Evolutionary conservation across 139 green algal species (phyloP).

Genomic region (Tetratostichococcus sp.): DNA sequence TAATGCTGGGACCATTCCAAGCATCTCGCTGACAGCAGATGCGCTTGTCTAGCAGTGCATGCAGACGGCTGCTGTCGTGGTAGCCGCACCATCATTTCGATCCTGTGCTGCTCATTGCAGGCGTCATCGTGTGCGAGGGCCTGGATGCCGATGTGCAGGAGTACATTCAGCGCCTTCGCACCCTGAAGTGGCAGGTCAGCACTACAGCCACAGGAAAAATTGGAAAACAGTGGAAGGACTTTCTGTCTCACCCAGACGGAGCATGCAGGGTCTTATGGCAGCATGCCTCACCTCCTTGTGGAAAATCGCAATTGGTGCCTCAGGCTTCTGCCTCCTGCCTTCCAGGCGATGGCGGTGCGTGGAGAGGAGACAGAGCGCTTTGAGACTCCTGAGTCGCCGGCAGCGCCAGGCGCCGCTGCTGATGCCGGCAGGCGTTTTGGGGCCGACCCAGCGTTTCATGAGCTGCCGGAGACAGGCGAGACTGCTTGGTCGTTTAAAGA

Average conservation of each 20-base stretch:
- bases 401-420: background rate
- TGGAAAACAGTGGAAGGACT: background rate
- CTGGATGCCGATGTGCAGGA: slow-evolving; percentile 12
- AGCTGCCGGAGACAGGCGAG: slow-evolving; percentile 45
- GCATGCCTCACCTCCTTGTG: slow-evolving; percentile 16
- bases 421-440: background rate
- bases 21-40: too few relatives aligned
- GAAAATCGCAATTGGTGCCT: slow-evolving; percentile 26
- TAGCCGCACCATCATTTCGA: too few relatives aligned
- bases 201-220: background rate
- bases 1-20: too few relatives aligned
- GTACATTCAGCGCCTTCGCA: slow-evolving; percentile 8
- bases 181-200: slow-evolving; percentile 8
- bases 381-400: background rate
- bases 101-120: background rate
- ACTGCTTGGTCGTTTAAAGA: too few relatives aligned
- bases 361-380: slow-evolving; percentile 26
- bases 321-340: too few relatives aligned
- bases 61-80: too few relatives aligned
- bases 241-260: slow-evolving; percentile 15
- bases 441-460: slow-evolving; percentile 23
- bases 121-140: background rate
- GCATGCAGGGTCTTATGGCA: slow-evolving; percentile 37
- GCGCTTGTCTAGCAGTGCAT: too few relatives aligned
- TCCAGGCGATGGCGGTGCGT: slow-evolving; percentile 53